Evolutionary conservation across 495 filamentous ascomycete species (phyloP), one percentile per base, ranked within the genome.

Genomic region (Aspergillus conjunctus): DNA sequence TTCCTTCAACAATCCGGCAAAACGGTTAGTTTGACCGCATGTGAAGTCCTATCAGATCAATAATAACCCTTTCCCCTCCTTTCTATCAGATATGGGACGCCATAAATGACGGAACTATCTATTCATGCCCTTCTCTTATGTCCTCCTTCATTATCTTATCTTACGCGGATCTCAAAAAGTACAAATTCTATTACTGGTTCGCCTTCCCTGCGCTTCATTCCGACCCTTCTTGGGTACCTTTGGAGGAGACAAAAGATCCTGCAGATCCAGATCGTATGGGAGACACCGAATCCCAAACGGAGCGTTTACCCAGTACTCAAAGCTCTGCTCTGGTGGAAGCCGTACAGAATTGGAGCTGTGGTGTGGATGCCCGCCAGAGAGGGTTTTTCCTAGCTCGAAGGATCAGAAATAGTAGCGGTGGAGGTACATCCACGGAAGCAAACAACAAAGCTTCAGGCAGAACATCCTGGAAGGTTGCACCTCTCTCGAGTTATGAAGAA

Each of bases 101-200:
- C 26, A 96, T 98, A 65, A 85, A 89, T 61, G 94, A 98, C 72
- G 93, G 93, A 18, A 95, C 91, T 7, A 97, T 98, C 63, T 97
- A 93, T 72, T 93, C 91, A 11, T 90, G 91, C 32, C 94, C 95
- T 12, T 96, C 93, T 31, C 80, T 98, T 10, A 85, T 98, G 17
- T 84, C 91, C 1, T 92, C 89, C 9, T 98, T 97, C 73, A 76
- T 87, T 8, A 85, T 94, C 44, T 85, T 97, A 48, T 96, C 91
- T n/a, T 98, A 91, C 72, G 93, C 94, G 48, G 91, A 98, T 71
- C 80, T 98, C 21, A 98, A 98, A 76, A 96, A 92, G 69, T 97
- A 97, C 76, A 88, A 83, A 55, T 97, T 98, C 66, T 89, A 87
- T 26, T 96, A 97, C 73, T 93, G 93, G 85, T 97, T 97, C 72